Percentiles rank a stretch among this genome's conserved stretches.
These are phyloP conservation scores for Teunomyces panamensis DNA, from an alignment of 805 yeast species.

Conservation along the genomic window DNA sequence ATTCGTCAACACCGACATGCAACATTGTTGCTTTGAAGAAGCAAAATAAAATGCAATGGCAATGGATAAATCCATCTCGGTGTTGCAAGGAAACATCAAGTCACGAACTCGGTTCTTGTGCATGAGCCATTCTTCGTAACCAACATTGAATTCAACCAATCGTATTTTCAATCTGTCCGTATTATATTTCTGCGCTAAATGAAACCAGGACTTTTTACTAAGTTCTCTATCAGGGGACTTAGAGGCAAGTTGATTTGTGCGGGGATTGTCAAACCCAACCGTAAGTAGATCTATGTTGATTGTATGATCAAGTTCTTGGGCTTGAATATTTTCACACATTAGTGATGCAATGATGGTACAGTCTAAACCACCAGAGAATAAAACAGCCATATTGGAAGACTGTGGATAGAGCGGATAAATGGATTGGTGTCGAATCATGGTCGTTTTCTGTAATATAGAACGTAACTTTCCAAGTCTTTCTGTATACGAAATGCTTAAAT, in stretches of 20 bases:
- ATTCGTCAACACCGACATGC: constrained; percentile 1
- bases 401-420: constrained; percentile 46
- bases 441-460: constrained; percentile 33
- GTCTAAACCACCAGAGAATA: constrained; percentile 95
- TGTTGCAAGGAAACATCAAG: constrained; percentile 77
- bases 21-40: constrained; percentile 3
- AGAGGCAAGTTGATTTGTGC: constrained; percentile 57
- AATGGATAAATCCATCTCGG: constrained; percentile 94
- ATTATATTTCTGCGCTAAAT: constrained; percentile 45
- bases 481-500: too few species aligned
- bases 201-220: constrained; percentile 60
- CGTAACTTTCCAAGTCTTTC: constrained; percentile 12
- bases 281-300: constrained; percentile 69
- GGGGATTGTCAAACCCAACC: constrained; percentile 88
- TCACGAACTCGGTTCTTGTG: constrained; percentile 52
- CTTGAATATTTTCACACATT: constrained; percentile 23
- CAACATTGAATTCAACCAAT: constrained; percentile 69
- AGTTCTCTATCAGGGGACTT: constrained; percentile 86
- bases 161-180: constrained; percentile 35
- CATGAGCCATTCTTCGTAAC: constrained; percentile 60
- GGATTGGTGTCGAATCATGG: constrained; percentile 51
- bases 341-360: constrained; percentile 77
- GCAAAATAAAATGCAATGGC: constrained; percentile 96
- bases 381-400: constrained; percentile 45
- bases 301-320: constrained; percentile 9